phyloP scores from a whole-genome alignment of 2,329 filamentous ascomycete genomes.

The Capronia americana region DNA sequence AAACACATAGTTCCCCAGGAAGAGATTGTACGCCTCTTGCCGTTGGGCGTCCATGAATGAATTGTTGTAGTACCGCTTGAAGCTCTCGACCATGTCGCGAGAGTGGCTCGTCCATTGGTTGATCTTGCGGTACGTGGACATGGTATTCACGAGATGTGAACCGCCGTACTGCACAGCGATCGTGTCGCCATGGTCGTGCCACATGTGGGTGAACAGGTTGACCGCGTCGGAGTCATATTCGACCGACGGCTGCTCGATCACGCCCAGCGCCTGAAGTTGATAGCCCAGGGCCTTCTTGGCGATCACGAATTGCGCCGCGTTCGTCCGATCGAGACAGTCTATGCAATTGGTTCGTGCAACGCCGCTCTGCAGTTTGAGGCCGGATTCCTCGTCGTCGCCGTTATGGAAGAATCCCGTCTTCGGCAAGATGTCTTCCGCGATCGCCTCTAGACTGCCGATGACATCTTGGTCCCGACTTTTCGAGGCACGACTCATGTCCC shows the following conservation, averaged over 20 bases:
- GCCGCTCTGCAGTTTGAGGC: conserved; percentile 81
- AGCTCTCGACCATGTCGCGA: conserved; percentile 97
- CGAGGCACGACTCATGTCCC: conserved; percentile 96
- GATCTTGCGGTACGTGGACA: conserved; percentile 98
- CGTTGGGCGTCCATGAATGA: conserved; percentile 97
- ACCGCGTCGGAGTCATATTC: conserved; percentile 96
- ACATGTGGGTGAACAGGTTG: conserved; percentile 97
- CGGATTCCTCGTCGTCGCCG: conserved; percentile 71
- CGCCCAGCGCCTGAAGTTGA: conserved; percentile 88
- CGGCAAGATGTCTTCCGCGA: conserved; percentile 83
- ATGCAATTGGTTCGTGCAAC: conserved; percentile 97
- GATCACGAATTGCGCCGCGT: conserved; percentile 97
- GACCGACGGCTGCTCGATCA: conserved; percentile 78
- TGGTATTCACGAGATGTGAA: conserved; percentile 96
- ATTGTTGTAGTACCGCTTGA: conserved; percentile 99
- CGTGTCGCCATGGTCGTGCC: conserved; percentile 95
- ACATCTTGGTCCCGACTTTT: conserved; percentile 94
- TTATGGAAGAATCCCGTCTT: conserved; percentile 96
- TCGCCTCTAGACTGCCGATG: conserved; percentile 86
- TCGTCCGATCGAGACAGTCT: conserved; percentile 94
- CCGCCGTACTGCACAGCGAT: conserved; percentile 98
- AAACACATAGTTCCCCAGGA: conserved; percentile 94
- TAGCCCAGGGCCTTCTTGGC: conserved; percentile 91
- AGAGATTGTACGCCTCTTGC: conserved; percentile 97
- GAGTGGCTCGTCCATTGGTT: conserved; percentile 99